Evolutionary conservation across 495 filamentous ascomycete species (phyloP), one percentile per base, ranked within the genome.

Genomic region (Hypoxylon cercidicola): DNA sequence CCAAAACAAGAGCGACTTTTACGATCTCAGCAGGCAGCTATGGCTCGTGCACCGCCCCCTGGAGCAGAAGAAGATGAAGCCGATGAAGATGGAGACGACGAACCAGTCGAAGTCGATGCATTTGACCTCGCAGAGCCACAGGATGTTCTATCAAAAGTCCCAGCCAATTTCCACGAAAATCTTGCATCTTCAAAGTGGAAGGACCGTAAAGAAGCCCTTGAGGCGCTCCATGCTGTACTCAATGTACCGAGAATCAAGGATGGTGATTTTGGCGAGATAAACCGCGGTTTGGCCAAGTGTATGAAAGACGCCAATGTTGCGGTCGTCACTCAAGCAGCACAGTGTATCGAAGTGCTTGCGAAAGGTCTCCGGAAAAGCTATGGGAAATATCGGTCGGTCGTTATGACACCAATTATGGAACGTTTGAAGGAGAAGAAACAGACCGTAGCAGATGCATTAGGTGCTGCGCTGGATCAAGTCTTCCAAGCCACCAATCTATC

Each of bases 261-360:
- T 58, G 93, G 86, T 3, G 89, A 89, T 39, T 99, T 90, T 64
- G 85, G 89, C 74, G 93, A 98, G 62, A 87, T 97, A 69, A 85
- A 90, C 41, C 84, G 88, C 43, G 85, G 83, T 4, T 78, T 98
- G 43, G 95, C 95, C 23, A 98, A 97, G 74, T 91, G 86, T 68
- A 98, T 98, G 94, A 98, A 98, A 74, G 96, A 99, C 72, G 95
- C 96, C 47, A 99, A 99, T 70, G 89, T 99, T 69, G 91, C 91
- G 7, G 95, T 98, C 41, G 96, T 96, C 28, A 94, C 91, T 0
- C 88, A 93, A 45, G 95, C 96, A 9, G 94, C 93, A 15, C 95
- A 97, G 72, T 97, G 95, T 74, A 89, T 97, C 35, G 94, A 97
- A 64, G 79, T 90, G 8, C 78, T 98, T n/a, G 95, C 93, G 10